Evolutionary conservation across 2,329 filamentous ascomycete genomes (phyloP).

Genomic region (Phialocephala sp.): DNA sequence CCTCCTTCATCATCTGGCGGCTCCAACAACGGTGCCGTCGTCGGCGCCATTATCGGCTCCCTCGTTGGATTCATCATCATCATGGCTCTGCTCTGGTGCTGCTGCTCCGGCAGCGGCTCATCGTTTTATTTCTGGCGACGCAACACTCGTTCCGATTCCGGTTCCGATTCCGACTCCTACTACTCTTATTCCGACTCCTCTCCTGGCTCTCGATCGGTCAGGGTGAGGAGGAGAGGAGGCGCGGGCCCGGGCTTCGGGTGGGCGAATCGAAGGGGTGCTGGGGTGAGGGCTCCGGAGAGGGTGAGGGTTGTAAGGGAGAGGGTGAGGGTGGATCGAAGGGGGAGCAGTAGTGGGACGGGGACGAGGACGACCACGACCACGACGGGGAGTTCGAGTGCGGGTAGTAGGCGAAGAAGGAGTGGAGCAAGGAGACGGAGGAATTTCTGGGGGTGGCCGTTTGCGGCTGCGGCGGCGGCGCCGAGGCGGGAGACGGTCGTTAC

Average conservation of each 20-base stretch:
- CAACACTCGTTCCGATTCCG: background rate
- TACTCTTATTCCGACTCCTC: slow-evolving; percentile 7
- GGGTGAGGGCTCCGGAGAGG: slow-evolving; percentile 17
- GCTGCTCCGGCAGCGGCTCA: background rate
- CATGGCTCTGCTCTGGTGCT: slow-evolving; percentile 30
- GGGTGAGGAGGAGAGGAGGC: background rate
- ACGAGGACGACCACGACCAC: background rate
- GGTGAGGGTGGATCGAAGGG: background rate
- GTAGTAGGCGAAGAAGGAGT: slow-evolving; percentile 7
- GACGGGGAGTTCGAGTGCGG: slow-evolving; percentile 13
- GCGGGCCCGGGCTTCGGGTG: slow-evolving; percentile 7
- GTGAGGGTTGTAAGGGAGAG: slow-evolving; percentile 9
- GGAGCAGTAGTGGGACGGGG: slow-evolving; percentile 1
- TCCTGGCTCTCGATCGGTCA: background rate
- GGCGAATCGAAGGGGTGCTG: background rate
- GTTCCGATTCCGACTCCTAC: slow-evolving; percentile 20
- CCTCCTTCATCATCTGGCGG: background rate
- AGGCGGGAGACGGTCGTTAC: slow-evolving; percentile 5
- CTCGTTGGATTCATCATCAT: slow-evolving; percentile 43
- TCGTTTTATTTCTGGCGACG: background rate
- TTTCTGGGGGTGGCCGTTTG: background rate
- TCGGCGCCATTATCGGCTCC: slow-evolving; percentile 35
- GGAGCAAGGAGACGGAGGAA: slow-evolving; percentile 2
- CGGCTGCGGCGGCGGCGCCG: background rate
- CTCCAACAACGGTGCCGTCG: slow-evolving; percentile 13